Conservation (phyloP, 2,329 filamentous ascomycete genomes). For the Didymosphaeria variabile region DNA sequence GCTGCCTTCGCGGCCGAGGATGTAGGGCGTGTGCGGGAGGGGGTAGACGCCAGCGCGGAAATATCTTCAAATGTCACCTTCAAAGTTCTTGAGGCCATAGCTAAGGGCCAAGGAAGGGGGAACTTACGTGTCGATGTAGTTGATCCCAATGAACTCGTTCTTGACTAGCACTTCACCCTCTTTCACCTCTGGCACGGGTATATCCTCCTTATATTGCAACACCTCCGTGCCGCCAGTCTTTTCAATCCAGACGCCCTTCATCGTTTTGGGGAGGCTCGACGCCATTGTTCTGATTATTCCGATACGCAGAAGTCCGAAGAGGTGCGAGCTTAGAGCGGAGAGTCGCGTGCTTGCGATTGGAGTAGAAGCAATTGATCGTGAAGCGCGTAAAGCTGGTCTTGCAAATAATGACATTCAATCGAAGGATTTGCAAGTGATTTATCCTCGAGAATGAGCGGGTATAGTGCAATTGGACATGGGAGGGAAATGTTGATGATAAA, state of each 20-base stretch:
- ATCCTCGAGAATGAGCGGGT: not conserved
- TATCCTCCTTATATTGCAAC: conserved; percentile 73
- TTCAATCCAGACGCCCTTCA: conserved; percentile 77
- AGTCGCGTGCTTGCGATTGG: conserved; percentile 21
- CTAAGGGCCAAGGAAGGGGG: not conserved
- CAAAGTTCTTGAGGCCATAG: not conserved
- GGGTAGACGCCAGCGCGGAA: conserved; percentile 86
- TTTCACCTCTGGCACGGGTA: conserved; percentile 73
- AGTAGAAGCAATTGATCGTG: not conserved
- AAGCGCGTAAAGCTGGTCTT: conserved; percentile 5
- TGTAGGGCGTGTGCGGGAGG: conserved; percentile 72
- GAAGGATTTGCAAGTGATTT: not conserved
- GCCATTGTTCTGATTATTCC: conserved; percentile 48
- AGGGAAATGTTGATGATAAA: conserved; percentile 9
- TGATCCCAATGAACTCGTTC: conserved; percentile 82
- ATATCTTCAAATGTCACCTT: conserved; percentile 61
- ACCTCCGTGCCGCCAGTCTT: conserved; percentile 78
- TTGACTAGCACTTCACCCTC: conserved; percentile 81
- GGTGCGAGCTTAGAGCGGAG: conserved; percentile 23
- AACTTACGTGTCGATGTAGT: conserved; percentile 82
- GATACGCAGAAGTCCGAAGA: conserved; percentile 12
- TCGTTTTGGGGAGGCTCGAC: conserved; percentile 66
- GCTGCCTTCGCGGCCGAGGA: conserved; percentile 80
- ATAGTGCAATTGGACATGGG: not conserved
- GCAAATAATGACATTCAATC: conserved; percentile 4